Evolutionary conservation across 2,329 filamentous ascomycete species (phyloP).

Genomic region (Botryotinia globosa): DNA sequence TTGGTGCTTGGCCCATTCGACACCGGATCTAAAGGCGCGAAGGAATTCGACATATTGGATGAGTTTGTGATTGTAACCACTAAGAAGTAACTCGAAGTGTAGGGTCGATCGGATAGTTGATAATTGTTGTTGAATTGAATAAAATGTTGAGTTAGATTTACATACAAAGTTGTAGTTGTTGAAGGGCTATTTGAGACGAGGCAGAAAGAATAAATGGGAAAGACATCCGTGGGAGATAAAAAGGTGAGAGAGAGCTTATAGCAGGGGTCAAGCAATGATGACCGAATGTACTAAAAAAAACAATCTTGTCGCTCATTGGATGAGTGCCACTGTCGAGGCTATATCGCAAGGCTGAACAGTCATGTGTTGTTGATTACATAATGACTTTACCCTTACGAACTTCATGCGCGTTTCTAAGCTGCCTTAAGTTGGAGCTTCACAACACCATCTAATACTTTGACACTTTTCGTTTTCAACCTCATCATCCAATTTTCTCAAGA

Average conservation of each 20-base stretch:
- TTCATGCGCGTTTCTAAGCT: conserved; percentile 23
- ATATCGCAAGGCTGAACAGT: conserved; percentile 13
- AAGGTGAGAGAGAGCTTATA: conserved; percentile 12
- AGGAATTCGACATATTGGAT: conserved; percentile 38
- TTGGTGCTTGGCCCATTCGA: conserved; percentile 47
- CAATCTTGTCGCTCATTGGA: neutral
- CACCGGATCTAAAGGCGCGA: conserved; percentile 53
- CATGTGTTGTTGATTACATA: conserved; percentile 16
- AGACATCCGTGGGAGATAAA: neutral
- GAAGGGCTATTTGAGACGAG: neutral
- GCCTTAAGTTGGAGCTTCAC: conserved; percentile 25
- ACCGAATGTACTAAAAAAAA: conserved; percentile 8
- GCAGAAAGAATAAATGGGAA: conserved; percentile 1
- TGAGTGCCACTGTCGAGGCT: conserved; percentile 4
- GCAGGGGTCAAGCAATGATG: conserved; percentile 16
- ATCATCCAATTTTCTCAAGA: conserved; percentile 1
- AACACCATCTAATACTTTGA: conserved; percentile 18
- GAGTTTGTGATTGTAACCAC: conserved; percentile 13
- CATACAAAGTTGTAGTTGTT: neutral
- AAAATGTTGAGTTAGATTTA: neutral
- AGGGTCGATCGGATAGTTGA: neutral
- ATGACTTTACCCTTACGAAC: neutral
- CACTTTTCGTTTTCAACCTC: conserved; percentile 12
- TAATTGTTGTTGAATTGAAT: neutral
- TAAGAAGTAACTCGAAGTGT: neutral